Conservation (phyloP, 1,139 yeast species). For the Diutina siamensis region DNA sequence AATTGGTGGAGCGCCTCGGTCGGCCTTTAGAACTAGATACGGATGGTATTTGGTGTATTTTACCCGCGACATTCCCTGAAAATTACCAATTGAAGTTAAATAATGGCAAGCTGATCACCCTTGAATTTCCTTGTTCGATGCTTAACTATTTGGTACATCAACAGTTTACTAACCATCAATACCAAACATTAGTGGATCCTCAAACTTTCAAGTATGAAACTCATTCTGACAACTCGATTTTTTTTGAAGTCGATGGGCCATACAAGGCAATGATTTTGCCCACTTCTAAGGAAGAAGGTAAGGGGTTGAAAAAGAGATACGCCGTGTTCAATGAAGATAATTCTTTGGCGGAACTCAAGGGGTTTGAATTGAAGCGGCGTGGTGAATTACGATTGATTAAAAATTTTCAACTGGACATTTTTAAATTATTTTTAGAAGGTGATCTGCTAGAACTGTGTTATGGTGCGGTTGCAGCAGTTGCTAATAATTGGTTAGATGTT, state of each 20-base stretch:
- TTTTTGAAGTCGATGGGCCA: slow-evolving; percentile 98
- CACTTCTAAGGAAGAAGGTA: slow-evolving; percentile 95
- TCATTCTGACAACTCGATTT: slow-evolving; percentile 83
- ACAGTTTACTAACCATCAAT: slow-evolving; percentile 86
- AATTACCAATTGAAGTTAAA: slow-evolving; percentile 59
- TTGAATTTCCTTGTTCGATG: slow-evolving; percentile 96
- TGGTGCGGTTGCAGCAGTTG: slow-evolving; percentile 80
- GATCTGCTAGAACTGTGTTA: slow-evolving; percentile 69
- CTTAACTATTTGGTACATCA: slow-evolving; percentile 87
- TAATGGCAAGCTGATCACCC: slow-evolving; percentile 64
- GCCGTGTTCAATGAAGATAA: slow-evolving; percentile 97
- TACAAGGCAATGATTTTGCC: slow-evolving; percentile 96
- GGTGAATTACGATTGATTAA: slow-evolving; percentile 92
- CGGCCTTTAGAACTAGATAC: slow-evolving; percentile 95
- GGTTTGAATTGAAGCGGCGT: slow-evolving; percentile 92
- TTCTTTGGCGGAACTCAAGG: slow-evolving; percentile 86
- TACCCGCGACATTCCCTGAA: slow-evolving; percentile 90
- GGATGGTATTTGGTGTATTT: slow-evolving; percentile 99
- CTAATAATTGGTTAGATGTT: slow-evolving; percentile 93
- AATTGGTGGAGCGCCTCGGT: slow-evolving; percentile 88
- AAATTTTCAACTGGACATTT: slow-evolving; percentile 90
- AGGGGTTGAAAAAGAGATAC: slow-evolving; percentile 89
- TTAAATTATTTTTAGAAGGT: slow-evolving; percentile 85
- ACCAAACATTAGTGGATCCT: slow-evolving; percentile 75
- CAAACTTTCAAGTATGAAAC: slow-evolving; percentile 59